Evolutionary conservation across 371 early-diverging fungal genomes (phyloP).

Genomic region (Saksenaea oblongispora): DNA sequence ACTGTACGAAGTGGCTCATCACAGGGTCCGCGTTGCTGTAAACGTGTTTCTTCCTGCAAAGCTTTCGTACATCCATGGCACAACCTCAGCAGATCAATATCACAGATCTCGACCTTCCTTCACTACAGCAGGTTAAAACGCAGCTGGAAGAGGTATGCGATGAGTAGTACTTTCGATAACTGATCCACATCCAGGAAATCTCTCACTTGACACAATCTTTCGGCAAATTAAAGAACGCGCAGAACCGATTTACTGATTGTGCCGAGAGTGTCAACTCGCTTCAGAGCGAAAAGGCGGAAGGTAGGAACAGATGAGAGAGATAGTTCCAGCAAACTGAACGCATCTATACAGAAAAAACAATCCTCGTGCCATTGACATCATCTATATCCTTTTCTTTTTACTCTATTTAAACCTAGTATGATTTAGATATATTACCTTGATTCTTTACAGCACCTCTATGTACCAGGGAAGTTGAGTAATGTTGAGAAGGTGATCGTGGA

Average conservation of each 20-base stretch:
- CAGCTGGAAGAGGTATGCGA: constrained; percentile 83
- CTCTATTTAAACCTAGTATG: constrained; percentile 6
- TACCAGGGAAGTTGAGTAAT: constrained; percentile 84
- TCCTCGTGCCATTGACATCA: constrained; percentile 79
- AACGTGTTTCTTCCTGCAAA: not conserved
- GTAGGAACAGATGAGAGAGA: constrained; percentile 36
- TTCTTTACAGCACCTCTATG: constrained; percentile 73
- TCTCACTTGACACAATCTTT: constrained; percentile 82
- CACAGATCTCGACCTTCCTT: constrained; percentile 78
- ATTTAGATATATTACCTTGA: constrained; percentile 14
- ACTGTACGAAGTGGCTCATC: not conserved
- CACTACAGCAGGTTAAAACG: constrained; percentile 80
- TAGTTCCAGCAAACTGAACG: not conserved
- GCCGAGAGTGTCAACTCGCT: constrained; percentile 59
- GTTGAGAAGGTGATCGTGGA: constrained; percentile 90
- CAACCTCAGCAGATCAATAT: constrained; percentile 71
- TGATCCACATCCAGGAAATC: constrained; percentile 65
- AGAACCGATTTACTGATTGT: constrained; percentile 84
- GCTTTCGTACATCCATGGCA: not conserved
- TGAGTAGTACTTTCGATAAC: not conserved
- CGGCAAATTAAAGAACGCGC: constrained; percentile 84
- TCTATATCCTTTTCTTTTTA: constrained; percentile 49
- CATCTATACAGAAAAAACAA: constrained; percentile 56
- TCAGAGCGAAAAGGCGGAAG: constrained; percentile 42
- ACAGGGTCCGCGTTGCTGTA: not conserved